Evolutionary conservation across 805 yeast genomes (phyloP).

Genomic region (Candida ovalis): DNA sequence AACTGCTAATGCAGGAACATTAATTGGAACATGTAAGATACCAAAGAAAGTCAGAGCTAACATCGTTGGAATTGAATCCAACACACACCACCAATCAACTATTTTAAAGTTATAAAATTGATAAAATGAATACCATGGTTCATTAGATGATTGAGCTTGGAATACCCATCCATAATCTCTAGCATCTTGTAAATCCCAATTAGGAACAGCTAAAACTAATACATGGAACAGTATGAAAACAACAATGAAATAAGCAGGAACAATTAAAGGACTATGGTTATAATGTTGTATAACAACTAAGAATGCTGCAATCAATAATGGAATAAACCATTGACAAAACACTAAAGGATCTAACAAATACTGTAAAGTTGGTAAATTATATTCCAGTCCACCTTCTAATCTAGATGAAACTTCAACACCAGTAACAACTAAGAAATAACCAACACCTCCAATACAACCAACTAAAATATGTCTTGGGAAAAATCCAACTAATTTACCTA

Average conservation of each 20-base stretch:
- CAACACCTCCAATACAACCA: constrained; percentile 98
- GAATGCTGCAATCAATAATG: constrained; percentile 57
- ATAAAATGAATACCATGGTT: constrained; percentile 92
- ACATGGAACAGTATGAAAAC: constrained; percentile 71
- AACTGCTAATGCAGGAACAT: constrained; percentile 95
- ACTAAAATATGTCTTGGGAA: constrained; percentile 95
- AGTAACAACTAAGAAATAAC: constrained; percentile 84
- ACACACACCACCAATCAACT: constrained; percentile 72
- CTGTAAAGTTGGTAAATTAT: constrained; percentile 52
- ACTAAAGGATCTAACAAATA: constrained; percentile 39
- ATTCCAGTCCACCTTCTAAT: constrained; percentile 67
- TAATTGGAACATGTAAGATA: constrained; percentile 92
- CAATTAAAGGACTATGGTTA: constrained; percentile 61
- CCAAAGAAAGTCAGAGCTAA: constrained; percentile 95
- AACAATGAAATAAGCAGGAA: constrained; percentile 74
- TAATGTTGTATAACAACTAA: constrained; percentile 60
- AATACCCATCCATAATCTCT: constrained; percentile 86
- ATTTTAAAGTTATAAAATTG: constrained; percentile 59
- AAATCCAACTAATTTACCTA: constrained; percentile 88
- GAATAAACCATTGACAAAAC: constrained; percentile 67
- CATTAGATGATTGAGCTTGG: constrained; percentile 53
- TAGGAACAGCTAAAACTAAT: constrained; percentile 60
- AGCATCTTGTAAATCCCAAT: constrained; percentile 55
- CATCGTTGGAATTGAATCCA: constrained; percentile 84
- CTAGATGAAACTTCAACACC: constrained; percentile 91